Percentiles rank a stretch among this genome's conserved stretches.
phyloP scores from a whole-genome alignment of 805 yeast species.

The Ogataea populi-albae region DNA sequence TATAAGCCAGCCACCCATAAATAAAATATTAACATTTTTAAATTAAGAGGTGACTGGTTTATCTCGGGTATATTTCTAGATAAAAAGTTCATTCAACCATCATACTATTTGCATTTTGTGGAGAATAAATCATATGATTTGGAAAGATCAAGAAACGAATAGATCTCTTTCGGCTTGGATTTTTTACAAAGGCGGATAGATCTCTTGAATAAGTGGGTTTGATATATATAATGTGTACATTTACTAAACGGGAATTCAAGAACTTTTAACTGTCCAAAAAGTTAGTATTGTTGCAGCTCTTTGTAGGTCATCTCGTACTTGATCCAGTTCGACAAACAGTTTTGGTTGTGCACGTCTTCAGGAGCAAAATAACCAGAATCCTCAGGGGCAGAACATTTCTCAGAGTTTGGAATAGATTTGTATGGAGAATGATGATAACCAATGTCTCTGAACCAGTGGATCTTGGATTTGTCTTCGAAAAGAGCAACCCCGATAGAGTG shows the following conservation, averaged over 20 bases:
- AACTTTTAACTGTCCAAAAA: background rate
- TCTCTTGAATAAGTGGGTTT: too few relatives aligned
- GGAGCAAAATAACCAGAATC: conserved; percentile 35
- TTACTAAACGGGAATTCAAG: conserved; percentile 1
- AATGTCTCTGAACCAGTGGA: conserved; percentile 87
- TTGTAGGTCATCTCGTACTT: conserved; percentile 36
- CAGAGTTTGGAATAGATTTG: conserved; percentile 71
- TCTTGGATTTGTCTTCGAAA: conserved; percentile 64
- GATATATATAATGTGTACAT: too few relatives aligned
- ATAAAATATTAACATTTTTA: too few relatives aligned
- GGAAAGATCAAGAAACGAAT: too few relatives aligned
- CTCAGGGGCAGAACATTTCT: conserved; percentile 40
- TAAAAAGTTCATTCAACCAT: too few relatives aligned
- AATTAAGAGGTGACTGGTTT: too few relatives aligned
- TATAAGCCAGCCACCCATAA: too few relatives aligned
- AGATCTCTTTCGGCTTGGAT: too few relatives aligned
- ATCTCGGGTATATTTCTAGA: too few relatives aligned
- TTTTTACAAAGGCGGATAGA: too few relatives aligned
- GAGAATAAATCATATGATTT: too few relatives aligned
- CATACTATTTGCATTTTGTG: too few relatives aligned
- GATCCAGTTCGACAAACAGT: conserved; percentile 36
- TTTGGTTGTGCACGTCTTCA: conserved; percentile 33
- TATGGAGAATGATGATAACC: conserved; percentile 78
- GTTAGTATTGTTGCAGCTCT: conserved; percentile 32
- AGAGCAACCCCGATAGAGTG: conserved; percentile 72